Conservation (phyloP, 495 filamentous ascomycete species). For the Xylaria scruposa region DNA sequence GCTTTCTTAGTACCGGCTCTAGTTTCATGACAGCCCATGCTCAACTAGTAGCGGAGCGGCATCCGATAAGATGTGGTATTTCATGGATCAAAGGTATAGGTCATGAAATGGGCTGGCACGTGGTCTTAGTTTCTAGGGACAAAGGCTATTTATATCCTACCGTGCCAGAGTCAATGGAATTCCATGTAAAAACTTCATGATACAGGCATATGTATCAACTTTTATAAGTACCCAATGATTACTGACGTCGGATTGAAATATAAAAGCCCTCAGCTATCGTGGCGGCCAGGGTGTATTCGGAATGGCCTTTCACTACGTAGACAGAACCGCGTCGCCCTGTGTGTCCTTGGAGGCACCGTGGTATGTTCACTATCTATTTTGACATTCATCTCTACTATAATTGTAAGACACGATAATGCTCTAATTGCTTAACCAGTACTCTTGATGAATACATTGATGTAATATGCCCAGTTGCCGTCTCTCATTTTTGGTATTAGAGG, state of each 20-base stretch:
- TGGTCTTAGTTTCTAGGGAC: background rate
- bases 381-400: background rate
- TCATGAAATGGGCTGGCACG: too few species aligned
- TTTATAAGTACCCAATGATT: background rate
- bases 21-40: too few species aligned
- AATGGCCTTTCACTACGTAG: too few species aligned
- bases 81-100: too few species aligned
- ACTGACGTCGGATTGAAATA: background rate
- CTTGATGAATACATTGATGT: background rate
- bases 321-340: too few species aligned
- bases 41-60: too few species aligned
- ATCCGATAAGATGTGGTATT: too few species aligned
- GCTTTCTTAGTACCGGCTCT: too few species aligned
- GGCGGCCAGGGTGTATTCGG: too few species aligned
- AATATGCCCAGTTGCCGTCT: background rate
- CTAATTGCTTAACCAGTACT: background rate
- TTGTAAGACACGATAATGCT: background rate
- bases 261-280: background rate
- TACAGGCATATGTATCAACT: background rate
- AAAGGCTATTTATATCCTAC: background rate
- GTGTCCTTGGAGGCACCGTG: background rate
- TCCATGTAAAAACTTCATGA: background rate
- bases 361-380: background rate
- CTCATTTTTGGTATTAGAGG: too few species aligned
- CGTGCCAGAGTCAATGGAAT: background rate